These are phyloP conservation scores for Xylariaceae sp. DNA, from an alignment of 2,329 filamentous ascomycete species.

Conservation along the genomic window DNA sequence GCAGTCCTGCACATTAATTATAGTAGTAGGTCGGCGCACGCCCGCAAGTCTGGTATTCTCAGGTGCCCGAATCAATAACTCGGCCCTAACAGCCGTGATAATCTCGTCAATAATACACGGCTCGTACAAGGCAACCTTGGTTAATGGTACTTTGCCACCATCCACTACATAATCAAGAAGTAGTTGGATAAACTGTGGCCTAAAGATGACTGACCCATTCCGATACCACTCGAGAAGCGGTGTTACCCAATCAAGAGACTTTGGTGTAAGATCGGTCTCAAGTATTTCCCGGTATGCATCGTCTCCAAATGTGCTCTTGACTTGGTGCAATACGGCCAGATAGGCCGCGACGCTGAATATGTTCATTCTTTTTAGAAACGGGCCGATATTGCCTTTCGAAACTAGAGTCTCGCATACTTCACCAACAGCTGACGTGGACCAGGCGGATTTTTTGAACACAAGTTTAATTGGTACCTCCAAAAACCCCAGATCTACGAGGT, in stretches of 20 bases:
- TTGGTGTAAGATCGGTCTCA: neutral
- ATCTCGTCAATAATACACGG: slow-evolving; percentile 35
- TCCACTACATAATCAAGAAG: slow-evolving; percentile 14
- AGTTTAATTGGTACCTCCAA: neutral
- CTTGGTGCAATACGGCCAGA: slow-evolving; percentile 8
- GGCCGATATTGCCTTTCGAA: neutral
- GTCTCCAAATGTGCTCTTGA: neutral
- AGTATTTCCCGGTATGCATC: slow-evolving; percentile 1
- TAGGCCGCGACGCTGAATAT: slow-evolving; percentile 6
- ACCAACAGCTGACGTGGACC: slow-evolving; percentile 16
- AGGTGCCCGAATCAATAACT: slow-evolving; percentile 35
- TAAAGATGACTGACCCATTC: neutral
- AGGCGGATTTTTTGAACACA: slow-evolving; percentile 23
- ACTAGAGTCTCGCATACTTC: slow-evolving; percentile 17
- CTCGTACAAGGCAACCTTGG: slow-evolving; percentile 27
- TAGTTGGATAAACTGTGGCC: neutral
- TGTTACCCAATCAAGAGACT: neutral
- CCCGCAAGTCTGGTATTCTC: slow-evolving; percentile 33
- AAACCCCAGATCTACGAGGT: neutral
- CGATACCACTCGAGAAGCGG: neutral
- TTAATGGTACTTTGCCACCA: slow-evolving; percentile 14
- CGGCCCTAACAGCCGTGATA: slow-evolving; percentile 34
- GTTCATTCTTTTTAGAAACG: slow-evolving; percentile 17
- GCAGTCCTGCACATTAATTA: slow-evolving; percentile 38
- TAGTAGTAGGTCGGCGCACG: slow-evolving; percentile 39